phyloP scores from a whole-genome alignment of 192 early-diverging fungal genomes.

The Coemansia sp. region DNA sequence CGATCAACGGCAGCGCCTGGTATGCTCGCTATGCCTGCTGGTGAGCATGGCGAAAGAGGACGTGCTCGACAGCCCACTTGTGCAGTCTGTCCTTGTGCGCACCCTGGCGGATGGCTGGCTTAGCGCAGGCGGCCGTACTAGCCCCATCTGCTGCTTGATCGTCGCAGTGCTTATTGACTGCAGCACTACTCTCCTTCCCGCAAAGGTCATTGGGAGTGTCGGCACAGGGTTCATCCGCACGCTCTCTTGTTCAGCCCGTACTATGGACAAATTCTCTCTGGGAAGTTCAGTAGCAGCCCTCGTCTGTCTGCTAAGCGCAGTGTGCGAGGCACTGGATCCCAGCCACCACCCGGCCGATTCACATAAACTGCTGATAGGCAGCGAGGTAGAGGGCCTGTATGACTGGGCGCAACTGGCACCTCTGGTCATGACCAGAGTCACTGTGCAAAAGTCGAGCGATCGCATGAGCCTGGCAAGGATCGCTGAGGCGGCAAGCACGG shows the following conservation, averaged over 20 bases:
- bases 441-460: constrained; percentile 12
- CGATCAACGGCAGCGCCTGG: constrained; percentile 19
- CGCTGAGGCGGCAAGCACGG: constrained; percentile 10
- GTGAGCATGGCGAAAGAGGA: not conserved
- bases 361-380: constrained; percentile 15
- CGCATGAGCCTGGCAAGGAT: constrained; percentile 14
- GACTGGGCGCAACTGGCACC: constrained; percentile 14
- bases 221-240: no score
- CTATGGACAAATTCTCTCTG: no score
- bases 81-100: constrained; percentile 14
- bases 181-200: no score
- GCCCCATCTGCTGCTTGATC: no score
- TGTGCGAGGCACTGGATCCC: not conserved
- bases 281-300: no score
- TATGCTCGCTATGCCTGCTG: constrained; percentile 16
- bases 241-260: no score
- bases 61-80: constrained; percentile 20
- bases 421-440: constrained; percentile 3
- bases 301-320: not conserved
- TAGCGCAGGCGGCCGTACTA: no score
- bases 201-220: no score
- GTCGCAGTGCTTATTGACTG: no score
- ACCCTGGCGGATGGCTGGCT: constrained; percentile 19
- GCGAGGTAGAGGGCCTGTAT: constrained; percentile 6
- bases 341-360: not conserved